phyloP scores from a whole-genome alignment of 1,139 yeast species.

The Geotrichum fermentans region DNA sequence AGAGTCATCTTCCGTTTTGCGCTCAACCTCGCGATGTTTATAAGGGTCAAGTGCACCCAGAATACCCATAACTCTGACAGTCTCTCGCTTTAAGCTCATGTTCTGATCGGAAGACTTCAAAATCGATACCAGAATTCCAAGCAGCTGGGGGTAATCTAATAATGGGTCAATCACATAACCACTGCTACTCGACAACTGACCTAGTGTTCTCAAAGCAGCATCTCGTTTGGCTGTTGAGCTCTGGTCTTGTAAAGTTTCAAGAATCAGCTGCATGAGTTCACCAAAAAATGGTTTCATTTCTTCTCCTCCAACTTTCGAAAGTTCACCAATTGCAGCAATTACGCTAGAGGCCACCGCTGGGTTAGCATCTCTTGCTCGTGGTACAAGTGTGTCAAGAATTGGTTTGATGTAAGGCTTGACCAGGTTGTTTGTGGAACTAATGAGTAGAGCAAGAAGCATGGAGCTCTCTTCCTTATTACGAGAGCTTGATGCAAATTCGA shows the following conservation, averaged over 20 bases:
- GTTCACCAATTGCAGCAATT: slow-evolving; percentile 82
- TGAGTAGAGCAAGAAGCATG: slow-evolving; percentile 62
- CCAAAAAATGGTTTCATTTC: slow-evolving; percentile 69
- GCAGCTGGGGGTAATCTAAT: slow-evolving; percentile 80
- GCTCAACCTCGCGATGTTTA: slow-evolving; percentile 87
- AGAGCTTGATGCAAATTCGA: slow-evolving; percentile 72
- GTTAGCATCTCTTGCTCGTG: slow-evolving; percentile 62
- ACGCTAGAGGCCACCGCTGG: slow-evolving; percentile 84
- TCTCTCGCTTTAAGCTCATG: slow-evolving; percentile 69
- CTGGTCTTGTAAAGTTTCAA: slow-evolving; percentile 88
- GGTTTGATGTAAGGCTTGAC: slow-evolving; percentile 89
- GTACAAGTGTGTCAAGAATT: slow-evolving; percentile 73
- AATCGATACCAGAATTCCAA: slow-evolving; percentile 76
- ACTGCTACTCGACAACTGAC: slow-evolving; percentile 83
- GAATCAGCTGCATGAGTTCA: slow-evolving; percentile 77
- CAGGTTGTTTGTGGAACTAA: slow-evolving; percentile 71
- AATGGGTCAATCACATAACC: slow-evolving; percentile 95
- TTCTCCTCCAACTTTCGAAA: slow-evolving; percentile 84
- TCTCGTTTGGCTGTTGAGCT: slow-evolving; percentile 80
- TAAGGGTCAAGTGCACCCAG: slow-evolving; percentile 96
- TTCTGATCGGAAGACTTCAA: slow-evolving; percentile 71
- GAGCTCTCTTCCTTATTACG: slow-evolving; percentile 88
- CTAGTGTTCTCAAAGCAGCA: slow-evolving; percentile 82
- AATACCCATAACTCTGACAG: slow-evolving; percentile 83
- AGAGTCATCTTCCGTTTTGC: slow-evolving; percentile 51